Conservation (phyloP, 2,329 filamentous ascomycete genomes). For the Talaromyces sp. region DNA sequence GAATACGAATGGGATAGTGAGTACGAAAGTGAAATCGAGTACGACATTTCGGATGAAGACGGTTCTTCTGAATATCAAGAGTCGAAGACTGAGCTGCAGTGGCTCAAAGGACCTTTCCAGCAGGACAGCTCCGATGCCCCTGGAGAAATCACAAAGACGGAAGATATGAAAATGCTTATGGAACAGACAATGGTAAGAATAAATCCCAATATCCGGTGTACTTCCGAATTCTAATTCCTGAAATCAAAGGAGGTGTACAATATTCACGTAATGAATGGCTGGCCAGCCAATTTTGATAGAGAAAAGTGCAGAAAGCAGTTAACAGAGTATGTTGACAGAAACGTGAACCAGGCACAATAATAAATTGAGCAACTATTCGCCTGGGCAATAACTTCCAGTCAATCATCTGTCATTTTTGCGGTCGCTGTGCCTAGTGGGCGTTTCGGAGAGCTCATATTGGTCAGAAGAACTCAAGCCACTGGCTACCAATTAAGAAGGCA, state of each 20-base stretch:
- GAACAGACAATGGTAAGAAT: not conserved
- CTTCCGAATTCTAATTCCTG: not conserved
- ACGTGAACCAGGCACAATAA: not conserved
- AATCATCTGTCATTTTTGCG: too few species aligned
- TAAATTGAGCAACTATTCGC: not conserved
- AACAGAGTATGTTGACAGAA: not conserved
- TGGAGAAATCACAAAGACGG: not conserved
- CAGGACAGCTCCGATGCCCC: not conserved
- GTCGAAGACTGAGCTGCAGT: not conserved
- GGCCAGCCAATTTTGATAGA: constrained; percentile 1
- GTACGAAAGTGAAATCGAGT: constrained; percentile 6
- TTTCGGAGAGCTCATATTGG: too few species aligned
- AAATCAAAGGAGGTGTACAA: not conserved
- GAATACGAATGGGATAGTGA: constrained; percentile 10
- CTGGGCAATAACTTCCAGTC: too few species aligned
- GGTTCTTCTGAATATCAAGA: not conserved
- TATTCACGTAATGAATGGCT: constrained; percentile 3
- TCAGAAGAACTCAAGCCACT: too few species aligned
- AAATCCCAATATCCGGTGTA: not conserved
- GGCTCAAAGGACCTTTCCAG: not conserved
- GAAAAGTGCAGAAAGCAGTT: constrained; percentile 4
- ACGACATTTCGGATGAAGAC: not conserved
- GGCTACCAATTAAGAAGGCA: not conserved
- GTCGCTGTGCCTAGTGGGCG: too few species aligned
- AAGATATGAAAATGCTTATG: not conserved